Percentiles rank a stretch among this genome's conserved stretches.
Evolutionary conservation across 257 asterid genomes (phyloP).

Genomic region (Mitragyna speciosa): DNA sequence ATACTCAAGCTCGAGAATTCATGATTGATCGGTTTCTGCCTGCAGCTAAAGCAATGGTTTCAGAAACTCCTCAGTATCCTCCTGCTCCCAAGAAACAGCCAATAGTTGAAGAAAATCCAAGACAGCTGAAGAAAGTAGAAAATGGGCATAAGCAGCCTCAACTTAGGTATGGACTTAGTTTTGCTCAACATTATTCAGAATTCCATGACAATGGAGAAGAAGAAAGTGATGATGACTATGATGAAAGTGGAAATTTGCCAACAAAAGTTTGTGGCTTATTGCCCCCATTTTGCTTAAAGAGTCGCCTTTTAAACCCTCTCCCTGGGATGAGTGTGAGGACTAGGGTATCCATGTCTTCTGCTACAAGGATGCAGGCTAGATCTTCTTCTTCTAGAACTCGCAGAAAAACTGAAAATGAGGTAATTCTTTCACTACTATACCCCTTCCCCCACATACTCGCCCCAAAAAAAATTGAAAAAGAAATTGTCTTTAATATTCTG

Average conservation of each 20-base stretch:
- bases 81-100: constrained; percentile 46
- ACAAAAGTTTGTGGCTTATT: constrained; percentile 63
- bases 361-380: constrained; percentile 39
- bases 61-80: constrained; percentile 59
- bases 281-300: constrained; percentile 70
- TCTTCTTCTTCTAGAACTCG: constrained; percentile 46
- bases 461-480: background rate
- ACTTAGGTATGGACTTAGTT: constrained; percentile 84
- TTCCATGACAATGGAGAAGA: constrained; percentile 41
- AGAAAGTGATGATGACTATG: constrained; percentile 57
- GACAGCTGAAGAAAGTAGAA: constrained; percentile 36
- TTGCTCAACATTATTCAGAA: constrained; percentile 47
- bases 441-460: too few relatives aligned
- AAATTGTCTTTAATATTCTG: background rate
- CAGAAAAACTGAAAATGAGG: constrained; percentile 55
- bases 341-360: constrained; percentile 45
- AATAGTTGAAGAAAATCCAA: constrained; percentile 32
- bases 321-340: constrained; percentile 66
- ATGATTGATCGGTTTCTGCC: constrained; percentile 91
- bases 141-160: constrained; percentile 42
- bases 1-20: constrained; percentile 56
- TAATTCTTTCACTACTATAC: constrained; percentile 19
- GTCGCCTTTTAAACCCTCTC: constrained; percentile 53
- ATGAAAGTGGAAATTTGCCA: constrained; percentile 33
- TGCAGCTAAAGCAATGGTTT: constrained; percentile 85